Base-by-base conservation (phyloP, 108 stramenopile genomes). In the Cylindrotheca closterium region DNA sequence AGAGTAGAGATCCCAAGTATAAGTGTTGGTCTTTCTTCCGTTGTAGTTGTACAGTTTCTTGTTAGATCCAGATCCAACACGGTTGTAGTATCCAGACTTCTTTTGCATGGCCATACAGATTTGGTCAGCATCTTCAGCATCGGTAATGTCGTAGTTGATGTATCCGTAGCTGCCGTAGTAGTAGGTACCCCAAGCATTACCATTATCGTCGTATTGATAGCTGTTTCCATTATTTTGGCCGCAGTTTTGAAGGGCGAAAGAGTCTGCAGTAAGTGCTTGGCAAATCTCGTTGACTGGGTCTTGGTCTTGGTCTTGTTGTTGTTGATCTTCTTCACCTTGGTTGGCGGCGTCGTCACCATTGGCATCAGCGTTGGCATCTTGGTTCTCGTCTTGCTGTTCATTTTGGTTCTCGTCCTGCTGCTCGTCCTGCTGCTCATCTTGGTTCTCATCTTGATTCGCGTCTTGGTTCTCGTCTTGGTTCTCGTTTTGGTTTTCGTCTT, bases 281-380 rank as follows among this genome's bases (percentile, higher is more conserved):
- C 37, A 42, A 15, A 42, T 10, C 15, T 42, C 37, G 37, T 15
- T 42, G n/a, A n/a, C n/a, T n/a, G n/a, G n/a, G 29, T 76, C 63
- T 28, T 59, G 4, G 18, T 67, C 59, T 19, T 60, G 19, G 23
- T 62, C 61, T 18, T 68, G 37, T 30, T 74, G 25, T 15, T 37
- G 28, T 1, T 66, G 28, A 2, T 51, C 50, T 25, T 71, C 50
- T 23, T 61, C 51, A n/a, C 51, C 53, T 22, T 50, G 30, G 25
- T 71, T 27, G 17, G 12, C 45, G 5, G 55, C 65, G 34, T 61
- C 62, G 66, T 74, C 56, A 54, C 42, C 28, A 57, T 68, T n/a
- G 62, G 27, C 48, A 52, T 74, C 56, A 54, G 37, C 28, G 50
- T 68, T n/a, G 62, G 27, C 48, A 52, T 30, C 62, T 55, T 8